Conservation (phyloP, 495 filamentous ascomycete species). For the Melanomma pulvis-pyrius region DNA sequence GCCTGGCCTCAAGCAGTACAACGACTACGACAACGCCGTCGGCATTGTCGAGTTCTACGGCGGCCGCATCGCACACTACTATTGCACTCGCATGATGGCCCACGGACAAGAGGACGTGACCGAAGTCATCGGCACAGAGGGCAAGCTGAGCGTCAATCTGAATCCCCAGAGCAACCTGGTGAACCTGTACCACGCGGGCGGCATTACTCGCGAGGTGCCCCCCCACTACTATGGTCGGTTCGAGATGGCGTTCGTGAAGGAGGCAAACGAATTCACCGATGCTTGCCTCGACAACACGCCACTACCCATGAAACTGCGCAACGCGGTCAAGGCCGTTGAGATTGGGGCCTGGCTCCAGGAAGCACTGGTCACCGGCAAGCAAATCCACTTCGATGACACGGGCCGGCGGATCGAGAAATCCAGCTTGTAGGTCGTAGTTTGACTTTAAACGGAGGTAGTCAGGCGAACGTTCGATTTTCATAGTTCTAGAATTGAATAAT, state of each 20-base stretch:
- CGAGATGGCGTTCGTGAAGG: constrained; percentile 31
- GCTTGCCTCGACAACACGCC: constrained; percentile 15
- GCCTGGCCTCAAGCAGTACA: constrained; percentile 19
- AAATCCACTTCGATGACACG: constrained; percentile 28
- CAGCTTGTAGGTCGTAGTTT: background rate
- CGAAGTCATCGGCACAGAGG: constrained; percentile 35
- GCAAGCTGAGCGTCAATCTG: constrained; percentile 31
- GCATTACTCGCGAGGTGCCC: constrained; percentile 29
- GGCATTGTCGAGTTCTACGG: constrained; percentile 34
- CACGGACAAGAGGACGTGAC: constrained; percentile 37
- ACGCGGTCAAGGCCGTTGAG: constrained; percentile 23
- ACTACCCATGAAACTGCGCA: constrained; percentile 20
- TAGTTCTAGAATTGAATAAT: too few relatives aligned
- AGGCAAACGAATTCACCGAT: constrained; percentile 34
- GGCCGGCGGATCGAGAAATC: constrained; percentile 30
- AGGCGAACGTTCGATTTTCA: too few relatives aligned
- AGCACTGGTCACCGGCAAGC: constrained; percentile 26
- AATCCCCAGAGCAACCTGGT: constrained; percentile 32
- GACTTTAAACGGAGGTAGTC: too few relatives aligned
- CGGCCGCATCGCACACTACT: constrained; percentile 36
- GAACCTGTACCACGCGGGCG: background rate
- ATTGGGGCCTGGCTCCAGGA: constrained; percentile 33
- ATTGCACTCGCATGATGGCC: constrained; percentile 34
- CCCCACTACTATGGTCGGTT: constrained; percentile 31
- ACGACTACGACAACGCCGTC: constrained; percentile 36